These are phyloP conservation scores for Entomortierella lignicola DNA, from an alignment of 192 early-diverging fungal genomes.

Conservation along the genomic window DNA sequence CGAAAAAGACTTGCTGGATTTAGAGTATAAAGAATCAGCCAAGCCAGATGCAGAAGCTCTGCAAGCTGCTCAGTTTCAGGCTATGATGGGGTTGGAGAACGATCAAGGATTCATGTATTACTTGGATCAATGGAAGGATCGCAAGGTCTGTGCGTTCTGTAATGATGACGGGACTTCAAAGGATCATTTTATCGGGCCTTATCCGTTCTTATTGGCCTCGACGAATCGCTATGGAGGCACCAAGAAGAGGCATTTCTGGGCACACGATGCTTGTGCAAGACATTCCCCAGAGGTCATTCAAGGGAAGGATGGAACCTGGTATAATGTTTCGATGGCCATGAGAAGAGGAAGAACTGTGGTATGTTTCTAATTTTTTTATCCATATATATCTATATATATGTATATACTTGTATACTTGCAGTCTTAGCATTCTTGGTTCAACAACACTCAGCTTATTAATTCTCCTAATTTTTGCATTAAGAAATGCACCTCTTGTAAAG, in stretches of 20 bases:
- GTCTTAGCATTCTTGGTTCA: no score
- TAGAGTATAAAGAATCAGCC: conserved; percentile 37
- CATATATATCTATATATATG: not conserved
- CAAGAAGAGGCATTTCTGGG: conserved; percentile 78
- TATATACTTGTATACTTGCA: no score
- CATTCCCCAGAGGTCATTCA: conserved; percentile 88
- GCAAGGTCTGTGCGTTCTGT: conserved; percentile 76
- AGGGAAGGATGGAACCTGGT: conserved; percentile 78
- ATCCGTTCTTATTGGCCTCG: conserved; percentile 69
- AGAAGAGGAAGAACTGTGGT: conserved; percentile 78
- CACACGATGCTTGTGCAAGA: conserved; percentile 84
- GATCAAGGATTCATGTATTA: conserved; percentile 62
- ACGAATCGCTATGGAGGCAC: conserved; percentile 62
- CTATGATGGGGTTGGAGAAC: conserved; percentile 51
- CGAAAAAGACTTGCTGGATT: conserved; percentile 68
- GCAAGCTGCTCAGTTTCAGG: conserved; percentile 30
- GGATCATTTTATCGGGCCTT: conserved; percentile 68
- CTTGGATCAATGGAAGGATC: conserved; percentile 60
- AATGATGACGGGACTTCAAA: conserved; percentile 68
- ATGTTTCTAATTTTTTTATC: conserved; percentile 11
- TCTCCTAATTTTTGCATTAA: conserved; percentile 37
- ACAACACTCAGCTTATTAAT: not conserved
- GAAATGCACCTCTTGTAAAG: conserved; percentile 80
- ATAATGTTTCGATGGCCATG: conserved; percentile 85
- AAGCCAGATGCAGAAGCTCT: not conserved